Conservation (phyloP, 2,329 filamentous ascomycete species). For the Phialophora expanda region DNA sequence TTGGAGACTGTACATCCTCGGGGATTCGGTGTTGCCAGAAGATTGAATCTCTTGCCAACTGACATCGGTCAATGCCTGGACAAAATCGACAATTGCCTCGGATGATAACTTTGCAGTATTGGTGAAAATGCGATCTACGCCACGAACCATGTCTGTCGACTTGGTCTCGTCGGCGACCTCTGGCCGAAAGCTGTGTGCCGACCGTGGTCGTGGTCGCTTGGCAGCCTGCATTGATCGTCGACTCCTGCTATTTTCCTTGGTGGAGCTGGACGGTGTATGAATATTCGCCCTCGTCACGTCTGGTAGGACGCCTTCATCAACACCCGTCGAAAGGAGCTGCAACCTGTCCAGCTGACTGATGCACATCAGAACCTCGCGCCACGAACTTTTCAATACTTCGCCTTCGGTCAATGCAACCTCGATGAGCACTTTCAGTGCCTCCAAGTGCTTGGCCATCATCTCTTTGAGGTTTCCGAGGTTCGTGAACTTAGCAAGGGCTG, state of each 20-base stretch:
- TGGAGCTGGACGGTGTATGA: constrained; percentile 59
- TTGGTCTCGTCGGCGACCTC: constrained; percentile 91
- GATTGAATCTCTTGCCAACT: constrained; percentile 99
- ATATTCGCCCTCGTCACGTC: constrained; percentile 87
- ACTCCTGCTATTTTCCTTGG: constrained; percentile 59
- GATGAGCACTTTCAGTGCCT: constrained; percentile 87
- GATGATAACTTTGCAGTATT: constrained; percentile 92
- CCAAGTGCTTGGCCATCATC: constrained; percentile 94
- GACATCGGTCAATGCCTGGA: constrained; percentile 87
- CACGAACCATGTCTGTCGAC: constrained; percentile 89
- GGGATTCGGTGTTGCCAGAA: constrained; percentile 92
- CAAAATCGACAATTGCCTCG: constrained; percentile 94
- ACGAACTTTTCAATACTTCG: constrained; percentile 84
- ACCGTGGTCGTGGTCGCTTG: constrained; percentile 56
- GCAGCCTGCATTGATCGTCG: constrained; percentile 68
- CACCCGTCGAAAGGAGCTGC: constrained; percentile 91
- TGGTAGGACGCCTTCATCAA: constrained; percentile 89
- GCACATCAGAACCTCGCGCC: constrained; percentile 93
- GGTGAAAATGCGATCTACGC: constrained; percentile 94
- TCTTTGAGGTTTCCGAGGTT: constrained; percentile 95
- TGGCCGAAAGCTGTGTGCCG: constrained; percentile 63
- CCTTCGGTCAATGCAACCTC: constrained; percentile 94
- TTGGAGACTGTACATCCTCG: constrained; percentile 94
- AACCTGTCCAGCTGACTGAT: constrained; percentile 95
- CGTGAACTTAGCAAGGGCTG: constrained; percentile 87